Evolutionary conservation across 2,329 filamentous ascomycete genomes (phyloP), one percentile per base, ranked within the genome.

Genomic region (Colletotrichum liaoningense): DNA sequence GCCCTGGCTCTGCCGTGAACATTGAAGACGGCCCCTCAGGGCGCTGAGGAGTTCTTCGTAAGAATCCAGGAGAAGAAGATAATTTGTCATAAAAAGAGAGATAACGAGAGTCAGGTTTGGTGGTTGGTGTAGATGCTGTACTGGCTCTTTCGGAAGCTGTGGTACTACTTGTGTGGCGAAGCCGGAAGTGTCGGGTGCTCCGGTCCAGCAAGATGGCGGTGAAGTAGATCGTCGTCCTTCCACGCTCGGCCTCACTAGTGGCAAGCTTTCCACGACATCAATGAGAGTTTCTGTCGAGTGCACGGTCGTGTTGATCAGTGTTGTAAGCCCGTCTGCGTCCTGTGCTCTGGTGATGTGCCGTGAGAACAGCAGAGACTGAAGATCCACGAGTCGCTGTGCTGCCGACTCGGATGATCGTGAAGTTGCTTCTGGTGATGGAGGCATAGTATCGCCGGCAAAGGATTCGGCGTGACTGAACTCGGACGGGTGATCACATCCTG

Each of bases 231-330:
- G 67, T 9, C 67, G 46, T 14, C 60, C 67, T 33, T 73, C 71
- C 6, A 62, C 55, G 16, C 67, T 71, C 12, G 55, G 56, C 38
- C 26, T 54, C 55, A 71, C 46, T 8, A 22, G 35, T 11, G 71
- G 62, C 5, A 73, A 19, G 49, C 60, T 58, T 22, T 73, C 60
- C 5, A 66, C 49, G 22, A 73, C 63, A 4, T 73, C 71, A 12
- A 73, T 73, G 19, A 73, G 55, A 7, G 60, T 71, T 49, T 73
- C 71, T 3, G 67, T 71, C 3, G 71, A 70, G 35, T 71, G 67
- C 11, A 73, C 71, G 19, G 62, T 57, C 0, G 49, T 66, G 55
- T 66, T 73, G 35, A 73, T 63, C 38, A 71, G 38, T 9, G 62
- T 24, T 3, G 67, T 56, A 2, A 69, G 22, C 7, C 57, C 67